Conservation (phyloP, 2,329 filamentous ascomycete genomes). For the Arthrobotrys iridis region DNA sequence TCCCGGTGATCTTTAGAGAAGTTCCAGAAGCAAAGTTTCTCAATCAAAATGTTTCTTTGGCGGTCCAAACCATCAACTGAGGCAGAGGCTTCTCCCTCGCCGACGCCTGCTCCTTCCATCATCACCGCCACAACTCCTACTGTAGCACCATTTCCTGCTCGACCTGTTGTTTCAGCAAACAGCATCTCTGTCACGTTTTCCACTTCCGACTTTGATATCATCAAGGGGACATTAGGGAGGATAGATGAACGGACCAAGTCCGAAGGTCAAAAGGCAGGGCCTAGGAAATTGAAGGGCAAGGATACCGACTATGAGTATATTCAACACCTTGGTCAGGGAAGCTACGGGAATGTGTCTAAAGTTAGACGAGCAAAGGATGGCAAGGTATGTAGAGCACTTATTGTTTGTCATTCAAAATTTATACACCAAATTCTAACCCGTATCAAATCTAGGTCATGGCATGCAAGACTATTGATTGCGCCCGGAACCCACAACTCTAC, state of each 20-base stretch:
- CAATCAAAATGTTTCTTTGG: constrained; percentile 47
- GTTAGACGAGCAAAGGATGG: constrained; percentile 42
- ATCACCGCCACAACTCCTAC: neutral
- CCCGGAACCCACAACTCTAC: constrained; percentile 46
- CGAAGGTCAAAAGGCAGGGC: constrained; percentile 32
- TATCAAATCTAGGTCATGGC: constrained; percentile 41
- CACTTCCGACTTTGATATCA: constrained; percentile 43
- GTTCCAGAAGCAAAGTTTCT: constrained; percentile 12
- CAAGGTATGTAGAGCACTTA: constrained; percentile 24
- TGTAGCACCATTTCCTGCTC: constrained; percentile 21
- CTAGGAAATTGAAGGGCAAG: constrained; percentile 46
- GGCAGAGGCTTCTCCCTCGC: constrained; percentile 22
- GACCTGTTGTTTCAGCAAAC: constrained; percentile 48
- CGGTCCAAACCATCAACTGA: constrained; percentile 19
- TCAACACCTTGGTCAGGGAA: constrained; percentile 51
- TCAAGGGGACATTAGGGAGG: constrained; percentile 52
- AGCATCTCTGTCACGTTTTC: constrained; percentile 52
- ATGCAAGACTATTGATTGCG: constrained; percentile 53
- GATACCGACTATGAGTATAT: constrained; percentile 52
- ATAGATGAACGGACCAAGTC: constrained; percentile 34
- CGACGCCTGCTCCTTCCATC: constrained; percentile 12
- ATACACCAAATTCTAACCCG: constrained; percentile 2
- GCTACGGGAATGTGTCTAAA: constrained; percentile 53
- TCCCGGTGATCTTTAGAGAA: constrained; percentile 19
- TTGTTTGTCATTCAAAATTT: neutral